Evolutionary conservation across 2,329 filamentous ascomycete genomes (phyloP), one percentile per base, ranked within the genome.

Genomic region (Macrophomina tecta): DNA sequence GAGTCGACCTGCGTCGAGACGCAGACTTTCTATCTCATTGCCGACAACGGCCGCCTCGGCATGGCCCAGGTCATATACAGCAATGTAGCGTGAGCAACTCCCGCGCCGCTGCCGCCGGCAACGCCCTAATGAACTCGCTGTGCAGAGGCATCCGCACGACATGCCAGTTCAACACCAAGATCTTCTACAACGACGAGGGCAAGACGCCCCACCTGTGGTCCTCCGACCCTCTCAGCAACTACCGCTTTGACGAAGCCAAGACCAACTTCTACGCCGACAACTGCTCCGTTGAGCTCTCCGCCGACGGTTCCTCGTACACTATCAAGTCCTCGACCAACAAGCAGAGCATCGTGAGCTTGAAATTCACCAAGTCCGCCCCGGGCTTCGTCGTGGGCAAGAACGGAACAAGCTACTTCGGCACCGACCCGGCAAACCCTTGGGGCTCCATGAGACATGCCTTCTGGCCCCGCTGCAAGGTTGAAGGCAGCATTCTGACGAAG

Each of bases 31-130:
- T 99, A 99, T 83, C 82, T 97, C 75, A 90, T 90, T 80, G 85
- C 90, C 66, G 91, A 97, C 69, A 88, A 84, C 68, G 95, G 95
- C 61, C 85, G 90, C 70, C 80, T 94, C 70, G 92, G 86, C 64
- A 87, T 97, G 80, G 88, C 88, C 68, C 95, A 99, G 85, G 86
- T 98, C 81, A 97, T 99, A 79, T 97, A 98, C 85, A 98, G 92
- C 84, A 97, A 97, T 81, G 91, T 99, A 78, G 91, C 88, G 94
- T 97, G 73, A 72, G 89, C 81, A 90, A 36, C 64, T 30, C 63
- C 58, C 46, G 58, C 45, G 18, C 55, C n/a, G 28, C 45, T 49
- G 58, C 45, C 6, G 11, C 32, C 14, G 23, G 16, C n/a, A 48
- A 12, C 32, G 30, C 32, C 42, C 58, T 62, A 49, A 62, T n/a